Base-by-base conservation (phyloP, 345 rosid genomes). In the Salix brachista region DNA sequence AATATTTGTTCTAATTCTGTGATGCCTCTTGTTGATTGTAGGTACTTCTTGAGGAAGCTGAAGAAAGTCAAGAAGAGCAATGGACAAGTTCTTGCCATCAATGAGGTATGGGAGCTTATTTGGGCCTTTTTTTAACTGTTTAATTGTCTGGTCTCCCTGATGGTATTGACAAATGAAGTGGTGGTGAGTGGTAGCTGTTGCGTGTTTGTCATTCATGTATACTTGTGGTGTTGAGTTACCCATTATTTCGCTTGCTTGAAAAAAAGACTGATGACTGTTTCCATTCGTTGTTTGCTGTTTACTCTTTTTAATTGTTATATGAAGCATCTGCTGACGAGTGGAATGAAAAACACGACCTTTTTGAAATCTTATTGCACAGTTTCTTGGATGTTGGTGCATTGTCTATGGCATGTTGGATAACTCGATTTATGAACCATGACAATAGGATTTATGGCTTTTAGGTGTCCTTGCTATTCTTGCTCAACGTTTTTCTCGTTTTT, bases 1-100 rank as follows among this genome's bases (percentile, higher is more conserved):
- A 8, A 36, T 68, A 9, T 3, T 21, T 18, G 37, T 32, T 18
- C n/a, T 13, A 65, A 14, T 3, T 61, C 4, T 48, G 18, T 13
- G 26, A 6, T 66, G 25, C 1, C 60, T 18, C 32, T 18, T 23
- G 13, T 10, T 70, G 48, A 36, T 17, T 21, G 4, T 41, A 86
- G 91, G 91, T 86, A 88, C 23, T 86, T 85, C 76, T 54, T 86
- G 77, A 85, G 89, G 85, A 88, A 86, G 74, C 77, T 88, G 54
- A 88, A 88, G 85, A 88, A 85, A 77, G 88, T 86, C 14, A 86
- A 88, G 82, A 88, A 86, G 73, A 86, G 87, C 83, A 86, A 86
- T 34, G 89, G 88, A 5, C 91, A 86, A 78, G 80, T 88, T 50
- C 78, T 88, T 48, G 89, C 89, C 48, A 86, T 86, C 84, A 88